Evolutionary conservation across 106 monocot species (phyloP).

Genomic region (Platanthera guangdongensis): DNA sequence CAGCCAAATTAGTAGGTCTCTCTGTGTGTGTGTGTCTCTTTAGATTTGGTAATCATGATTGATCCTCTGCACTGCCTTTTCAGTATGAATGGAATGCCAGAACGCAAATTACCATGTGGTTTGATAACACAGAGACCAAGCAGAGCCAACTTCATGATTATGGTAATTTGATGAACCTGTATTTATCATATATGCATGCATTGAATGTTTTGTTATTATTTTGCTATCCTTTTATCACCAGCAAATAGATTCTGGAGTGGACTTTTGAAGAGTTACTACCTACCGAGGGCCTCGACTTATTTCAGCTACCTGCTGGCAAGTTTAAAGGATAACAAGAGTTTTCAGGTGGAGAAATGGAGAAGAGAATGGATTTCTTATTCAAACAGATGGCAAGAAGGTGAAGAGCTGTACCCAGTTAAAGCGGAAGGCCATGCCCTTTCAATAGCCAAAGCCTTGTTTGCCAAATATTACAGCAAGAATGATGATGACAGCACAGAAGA

Average conservation of each 20-base stretch:
- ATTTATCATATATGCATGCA: not conserved
- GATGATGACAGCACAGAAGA: too few species aligned
- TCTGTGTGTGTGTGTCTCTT: too few species aligned
- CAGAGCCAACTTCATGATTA: slow-evolving; percentile 97
- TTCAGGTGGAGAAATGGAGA: slow-evolving; percentile 67
- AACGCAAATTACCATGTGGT: slow-evolving; percentile 98
- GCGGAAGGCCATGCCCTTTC: slow-evolving; percentile 58
- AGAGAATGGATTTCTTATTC: slow-evolving; percentile 88
- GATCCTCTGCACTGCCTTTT: not conserved
- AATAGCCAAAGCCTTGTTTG: slow-evolving; percentile 62
- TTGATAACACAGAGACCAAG: slow-evolving; percentile 65
- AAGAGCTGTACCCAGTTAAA: slow-evolving; percentile 49
- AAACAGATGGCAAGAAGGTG: slow-evolving; percentile 74
- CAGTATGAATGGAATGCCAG: slow-evolving; percentile 99
- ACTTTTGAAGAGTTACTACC: slow-evolving; percentile 69
- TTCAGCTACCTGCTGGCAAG: slow-evolving; percentile 55
- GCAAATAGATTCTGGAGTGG: slow-evolving; percentile 98
- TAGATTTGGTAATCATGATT: not conserved
- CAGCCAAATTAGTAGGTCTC: too few species aligned
- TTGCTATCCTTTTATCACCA: slow-evolving; percentile 11
- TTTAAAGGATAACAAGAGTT: slow-evolving; percentile 37
- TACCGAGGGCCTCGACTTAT: slow-evolving; percentile 78
- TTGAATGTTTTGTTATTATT: slow-evolving; percentile 2
- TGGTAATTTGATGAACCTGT: slow-evolving; percentile 39
- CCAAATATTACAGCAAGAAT: slow-evolving; percentile 64